These are phyloP conservation scores for Ruellia speciosa DNA, from an alignment of 305 asterid species.

Conservation along the genomic window DNA sequence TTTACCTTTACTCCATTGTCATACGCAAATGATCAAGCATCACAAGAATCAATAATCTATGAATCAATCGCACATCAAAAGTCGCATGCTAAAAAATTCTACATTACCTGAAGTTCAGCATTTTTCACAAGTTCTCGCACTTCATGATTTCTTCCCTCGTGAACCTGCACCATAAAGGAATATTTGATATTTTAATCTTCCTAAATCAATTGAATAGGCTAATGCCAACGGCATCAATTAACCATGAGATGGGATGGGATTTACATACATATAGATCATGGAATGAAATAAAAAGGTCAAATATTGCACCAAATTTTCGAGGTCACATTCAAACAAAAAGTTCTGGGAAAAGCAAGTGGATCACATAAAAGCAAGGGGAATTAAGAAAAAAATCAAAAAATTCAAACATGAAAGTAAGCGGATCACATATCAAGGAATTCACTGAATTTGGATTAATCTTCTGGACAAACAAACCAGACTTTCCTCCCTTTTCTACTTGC, in stretches of 20 bases:
- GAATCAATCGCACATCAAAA: neutral
- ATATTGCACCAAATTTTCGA: no score
- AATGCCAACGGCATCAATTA: neutral
- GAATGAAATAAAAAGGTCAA: no score
- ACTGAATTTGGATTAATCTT: neutral
- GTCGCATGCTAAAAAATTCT: constrained; percentile 2
- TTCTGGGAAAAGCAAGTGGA: no score
- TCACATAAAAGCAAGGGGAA: no score
- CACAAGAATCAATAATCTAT: no score
- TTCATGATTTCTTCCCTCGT: constrained; percentile 97
- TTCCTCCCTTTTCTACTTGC: neutral
- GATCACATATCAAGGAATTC: neutral
- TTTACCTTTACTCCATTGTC: no score
- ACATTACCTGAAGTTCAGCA: constrained; percentile 91
- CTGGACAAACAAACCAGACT: no score
- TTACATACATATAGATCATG: no score
- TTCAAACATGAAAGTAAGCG: neutral
- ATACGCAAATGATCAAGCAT: no score
- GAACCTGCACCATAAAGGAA: constrained; percentile 51
- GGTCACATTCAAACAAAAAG: no score
- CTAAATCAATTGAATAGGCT: constrained; percentile 8
- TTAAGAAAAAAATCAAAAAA: no score
- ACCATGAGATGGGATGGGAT: neutral
- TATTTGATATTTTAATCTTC: constrained; percentile 8
- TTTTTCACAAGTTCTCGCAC: constrained; percentile 89